These are phyloP conservation scores for Xanthoconium stramineum DNA, from an alignment of 768 basidiomycete species.

Conservation along the genomic window DNA sequence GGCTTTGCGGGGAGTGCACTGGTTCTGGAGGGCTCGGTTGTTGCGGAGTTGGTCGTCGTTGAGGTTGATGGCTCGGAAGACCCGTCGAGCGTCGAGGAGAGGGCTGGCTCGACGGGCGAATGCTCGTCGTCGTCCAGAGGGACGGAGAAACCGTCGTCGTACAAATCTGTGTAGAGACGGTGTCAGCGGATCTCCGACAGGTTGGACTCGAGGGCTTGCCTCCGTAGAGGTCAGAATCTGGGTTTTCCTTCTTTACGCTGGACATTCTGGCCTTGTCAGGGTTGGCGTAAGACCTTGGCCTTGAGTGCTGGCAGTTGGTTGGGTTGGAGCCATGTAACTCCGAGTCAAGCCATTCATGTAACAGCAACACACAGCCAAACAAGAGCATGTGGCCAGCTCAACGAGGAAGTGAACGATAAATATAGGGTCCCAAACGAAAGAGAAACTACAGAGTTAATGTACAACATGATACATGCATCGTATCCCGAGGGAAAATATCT, in stretches of 20 bases:
- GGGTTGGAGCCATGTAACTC: too few relatives aligned
- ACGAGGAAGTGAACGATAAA: slow-evolving; percentile 16
- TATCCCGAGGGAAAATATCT: slow-evolving; percentile 13
- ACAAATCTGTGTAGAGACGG: slow-evolving; percentile 42
- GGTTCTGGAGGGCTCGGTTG: slow-evolving; percentile 20
- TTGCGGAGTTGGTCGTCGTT: slow-evolving; percentile 12
- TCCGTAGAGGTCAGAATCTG: slow-evolving; percentile 45
- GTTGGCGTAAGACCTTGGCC: not conserved
- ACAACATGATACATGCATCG: slow-evolving; percentile 23
- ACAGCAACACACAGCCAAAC: slow-evolving; percentile 25
- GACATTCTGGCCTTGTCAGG: slow-evolving; percentile 14
- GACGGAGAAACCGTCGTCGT: slow-evolving; percentile 43
- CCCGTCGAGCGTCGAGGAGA: slow-evolving; percentile 19
- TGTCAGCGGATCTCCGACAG: slow-evolving; percentile 1
- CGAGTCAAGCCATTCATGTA: not conserved
- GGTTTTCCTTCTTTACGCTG: slow-evolving; percentile 24
- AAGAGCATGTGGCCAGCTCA: slow-evolving; percentile 13
- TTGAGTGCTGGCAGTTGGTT: not conserved
- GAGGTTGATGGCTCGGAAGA: slow-evolving; percentile 16
- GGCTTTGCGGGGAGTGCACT: slow-evolving; percentile 29
- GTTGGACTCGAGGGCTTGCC: slow-evolving; percentile 31
- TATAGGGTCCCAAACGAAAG: slow-evolving; percentile 15
- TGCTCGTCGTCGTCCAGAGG: slow-evolving; percentile 32
- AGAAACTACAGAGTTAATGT: slow-evolving; percentile 21
- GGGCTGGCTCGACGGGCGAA: slow-evolving; percentile 25